Base-by-base conservation (phyloP, 164 flowering plant species). In the Macadamia integrifolia region DNA sequence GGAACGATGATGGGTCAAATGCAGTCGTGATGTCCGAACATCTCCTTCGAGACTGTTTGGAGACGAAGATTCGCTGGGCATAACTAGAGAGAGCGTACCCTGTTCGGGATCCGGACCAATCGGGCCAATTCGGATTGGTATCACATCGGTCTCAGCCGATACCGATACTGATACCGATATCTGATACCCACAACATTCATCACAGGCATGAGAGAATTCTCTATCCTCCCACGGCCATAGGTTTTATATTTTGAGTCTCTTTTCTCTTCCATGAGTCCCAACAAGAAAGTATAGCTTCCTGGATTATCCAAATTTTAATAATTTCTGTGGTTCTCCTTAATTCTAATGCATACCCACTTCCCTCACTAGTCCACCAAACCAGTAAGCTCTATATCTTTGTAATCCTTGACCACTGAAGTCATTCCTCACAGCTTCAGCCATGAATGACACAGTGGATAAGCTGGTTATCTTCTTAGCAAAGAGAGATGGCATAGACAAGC, bases 401-500 rank as follows among this genome's bases (percentile, higher is more conserved):
- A 58, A 52, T 62, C 65, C 7, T 67, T 76, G 69, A 65, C 32
- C 14, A 3, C 46, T 17, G 23, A 50, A 59, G 35, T 43, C 30
- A 5, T 62, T 12, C 60, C 32, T 28, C 64, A 43, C 23, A 23
- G 23, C 35, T n/a, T 9, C 31, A 71, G 52, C 72, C 75, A 85
- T 85, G 90, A 80, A 82, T 59, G 98, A 94, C 80, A 81, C 85
- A 69, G 87, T 88, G 32, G 98, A 91, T 86, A 94, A 90, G 81
- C 82, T 91, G 42, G 93, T 92, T 10, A 78, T 90, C 85, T 94
- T 91, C 82, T 79, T 94, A 44, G 97, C 97, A 46, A 94, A 92
- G 81, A 78, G 99, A 76, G 99, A 94, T 72, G 99, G 99, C 64
- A 92, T 92, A 30, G 97, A 92, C 87, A 92, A 94, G 82, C 92